phyloP scores from a whole-genome alignment of 495 filamentous ascomycete species.

The Gamarada debralockiae region DNA sequence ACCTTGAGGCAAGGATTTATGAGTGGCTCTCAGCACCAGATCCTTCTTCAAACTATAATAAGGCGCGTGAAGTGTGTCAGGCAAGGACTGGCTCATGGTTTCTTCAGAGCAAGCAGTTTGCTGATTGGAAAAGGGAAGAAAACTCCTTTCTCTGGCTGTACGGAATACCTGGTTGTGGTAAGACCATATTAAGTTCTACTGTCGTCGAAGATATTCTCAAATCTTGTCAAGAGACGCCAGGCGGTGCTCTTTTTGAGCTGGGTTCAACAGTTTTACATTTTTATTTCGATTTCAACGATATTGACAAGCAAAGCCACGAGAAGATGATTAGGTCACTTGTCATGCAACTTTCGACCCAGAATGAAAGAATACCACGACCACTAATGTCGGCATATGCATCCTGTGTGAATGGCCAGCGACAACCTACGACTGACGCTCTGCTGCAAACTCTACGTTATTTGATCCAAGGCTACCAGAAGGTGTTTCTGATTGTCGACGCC shows the following conservation, averaged over 20 bases:
- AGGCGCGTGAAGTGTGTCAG: no score
- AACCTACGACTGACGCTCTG: slow-evolving; percentile 14
- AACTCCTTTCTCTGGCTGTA: no score
- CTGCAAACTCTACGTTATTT: slow-evolving; percentile 10
- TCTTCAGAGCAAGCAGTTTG: no score
- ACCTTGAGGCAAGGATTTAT: no score
- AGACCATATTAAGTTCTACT: no score
- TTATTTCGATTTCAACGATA: slow-evolving; percentile 33
- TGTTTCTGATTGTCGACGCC: slow-evolving; percentile 20
- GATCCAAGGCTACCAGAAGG: slow-evolving; percentile 13
- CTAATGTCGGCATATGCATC: slow-evolving; percentile 12
- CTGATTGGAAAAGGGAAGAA: no score
- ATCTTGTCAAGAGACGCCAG: neutral
- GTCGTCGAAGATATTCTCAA: slow-evolving; percentile 24
- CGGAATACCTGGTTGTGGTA: no score
- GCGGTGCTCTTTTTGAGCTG: no score
- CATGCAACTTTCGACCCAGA: slow-evolving; percentile 1
- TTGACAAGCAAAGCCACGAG: slow-evolving; percentile 19
- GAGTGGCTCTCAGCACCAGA: no score
- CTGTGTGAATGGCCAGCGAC: slow-evolving; percentile 6
- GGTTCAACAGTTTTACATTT: slow-evolving; percentile 18
- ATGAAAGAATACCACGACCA: neutral
- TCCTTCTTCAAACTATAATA: no score
- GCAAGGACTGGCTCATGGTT: no score
- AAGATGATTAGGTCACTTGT: slow-evolving; percentile 4